Evolutionary conservation across 768 basidiomycete genomes (phyloP).

Genomic region (Termitomyces sp.): DNA sequence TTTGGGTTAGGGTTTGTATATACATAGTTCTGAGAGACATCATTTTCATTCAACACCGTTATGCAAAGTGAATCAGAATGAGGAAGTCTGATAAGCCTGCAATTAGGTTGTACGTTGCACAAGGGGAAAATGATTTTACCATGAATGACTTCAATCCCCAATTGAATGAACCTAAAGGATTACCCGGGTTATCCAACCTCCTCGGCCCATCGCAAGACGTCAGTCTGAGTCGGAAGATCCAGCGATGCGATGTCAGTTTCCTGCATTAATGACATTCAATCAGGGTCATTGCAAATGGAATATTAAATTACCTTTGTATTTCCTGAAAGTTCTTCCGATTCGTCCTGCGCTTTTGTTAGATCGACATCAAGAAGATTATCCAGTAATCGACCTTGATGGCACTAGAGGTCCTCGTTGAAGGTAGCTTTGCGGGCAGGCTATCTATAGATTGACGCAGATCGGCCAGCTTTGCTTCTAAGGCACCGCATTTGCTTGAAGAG

Average conservation of each 20-base stretch:
- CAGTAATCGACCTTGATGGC: not conserved
- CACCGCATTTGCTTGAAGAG: slow-evolving; percentile 63
- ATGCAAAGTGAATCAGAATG: not conserved
- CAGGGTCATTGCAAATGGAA: not conserved
- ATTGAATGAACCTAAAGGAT: not conserved
- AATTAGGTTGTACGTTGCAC: not conserved
- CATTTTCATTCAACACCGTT: too few species aligned
- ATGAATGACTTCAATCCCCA: not conserved
- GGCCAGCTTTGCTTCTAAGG: slow-evolving; percentile 60
- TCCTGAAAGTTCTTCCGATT: not conserved
- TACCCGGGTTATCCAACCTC: slow-evolving; percentile 25
- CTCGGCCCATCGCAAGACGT: slow-evolving; percentile 61
- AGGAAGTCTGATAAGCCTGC: too few species aligned
- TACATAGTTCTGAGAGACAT: too few species aligned
- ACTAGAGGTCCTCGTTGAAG: not conserved
- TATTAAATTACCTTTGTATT: not conserved
- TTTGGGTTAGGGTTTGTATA: not conserved
- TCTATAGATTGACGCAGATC: slow-evolving; percentile 46
- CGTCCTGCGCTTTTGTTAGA: not conserved
- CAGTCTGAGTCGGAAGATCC: slow-evolving; percentile 29
- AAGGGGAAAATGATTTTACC: not conserved
- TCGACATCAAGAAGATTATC: not conserved
- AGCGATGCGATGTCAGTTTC: not conserved
- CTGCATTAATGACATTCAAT: not conserved
- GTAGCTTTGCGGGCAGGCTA: not conserved